A percentile compares a stretch with the other conserved stretches of the same genome.
Conservation (phyloP, 2,329 filamentous ascomycete genomes). For the Neonectria magnoliae region DNA sequence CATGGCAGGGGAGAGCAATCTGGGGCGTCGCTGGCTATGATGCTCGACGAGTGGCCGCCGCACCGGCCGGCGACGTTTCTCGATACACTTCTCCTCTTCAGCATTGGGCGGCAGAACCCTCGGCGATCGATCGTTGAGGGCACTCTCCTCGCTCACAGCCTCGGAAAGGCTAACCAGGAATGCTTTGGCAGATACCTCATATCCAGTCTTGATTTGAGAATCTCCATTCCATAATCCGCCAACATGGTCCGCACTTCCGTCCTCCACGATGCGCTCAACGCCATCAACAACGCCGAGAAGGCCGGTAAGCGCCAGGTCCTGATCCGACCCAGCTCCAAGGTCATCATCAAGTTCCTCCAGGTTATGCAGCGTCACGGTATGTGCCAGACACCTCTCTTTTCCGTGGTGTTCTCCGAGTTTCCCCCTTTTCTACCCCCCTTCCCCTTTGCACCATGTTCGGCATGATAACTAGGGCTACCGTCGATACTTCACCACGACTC, state of each 20-base stretch:
- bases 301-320: slow-evolving; percentile 98
- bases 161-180: slow-evolving; percentile 67
- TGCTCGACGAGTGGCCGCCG: slow-evolving; percentile 32
- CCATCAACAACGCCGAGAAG: slow-evolving; percentile 99
- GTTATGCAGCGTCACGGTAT: slow-evolving; percentile 99
- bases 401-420: not conserved
- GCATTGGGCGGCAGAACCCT: slow-evolving; percentile 78
- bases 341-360: slow-evolving; percentile 98
- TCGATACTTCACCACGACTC: slow-evolving; percentile 81
- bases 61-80: slow-evolving; percentile 36
- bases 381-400: slow-evolving; percentile 52
- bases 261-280: slow-evolving; percentile 98
- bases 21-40: slow-evolving; percentile 44
- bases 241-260: slow-evolving; percentile 99
- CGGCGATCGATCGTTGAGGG: slow-evolving; percentile 64
- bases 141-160: slow-evolving; percentile 75
- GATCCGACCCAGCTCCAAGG: slow-evolving; percentile 98
- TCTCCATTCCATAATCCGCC: slow-evolving; percentile 72
- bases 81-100: slow-evolving; percentile 73
- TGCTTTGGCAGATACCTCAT: slow-evolving; percentile 70
- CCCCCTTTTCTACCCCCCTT: slow-evolving; percentile 5
- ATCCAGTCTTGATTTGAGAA: slow-evolving; percentile 78
- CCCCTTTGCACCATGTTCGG: slow-evolving; percentile 67
- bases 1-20: slow-evolving; percentile 73
- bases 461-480: slow-evolving; percentile 99